Evolutionary conservation across 1,284 basidiomycete species (phyloP).

Genomic region (Puccinia horiana): DNA sequence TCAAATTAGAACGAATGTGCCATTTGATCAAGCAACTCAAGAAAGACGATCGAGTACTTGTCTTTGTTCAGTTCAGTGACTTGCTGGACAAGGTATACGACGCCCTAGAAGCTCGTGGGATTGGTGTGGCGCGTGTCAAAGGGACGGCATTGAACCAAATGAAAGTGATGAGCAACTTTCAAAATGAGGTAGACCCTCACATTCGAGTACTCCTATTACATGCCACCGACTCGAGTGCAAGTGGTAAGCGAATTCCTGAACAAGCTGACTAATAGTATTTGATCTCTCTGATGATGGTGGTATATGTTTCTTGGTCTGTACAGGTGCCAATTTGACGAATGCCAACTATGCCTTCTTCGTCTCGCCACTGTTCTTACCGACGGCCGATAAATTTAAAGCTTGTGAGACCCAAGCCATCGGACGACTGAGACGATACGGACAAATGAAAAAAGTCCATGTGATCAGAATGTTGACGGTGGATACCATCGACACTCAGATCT

Average conservation of each 20-base stretch:
- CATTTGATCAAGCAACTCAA: constrained; percentile 77
- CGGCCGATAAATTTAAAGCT: constrained; percentile 76
- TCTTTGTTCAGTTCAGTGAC: constrained; percentile 93
- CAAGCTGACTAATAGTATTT: not conserved
- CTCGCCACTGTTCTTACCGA: constrained; percentile 76
- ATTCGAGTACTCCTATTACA: constrained; percentile 79
- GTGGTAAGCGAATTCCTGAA: constrained; percentile 65
- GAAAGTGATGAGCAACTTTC: constrained; percentile 61
- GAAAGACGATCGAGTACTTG: constrained; percentile 75
- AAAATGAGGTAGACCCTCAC: constrained; percentile 48
- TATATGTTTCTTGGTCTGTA: constrained; percentile 5
- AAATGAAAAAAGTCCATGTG: constrained; percentile 75
- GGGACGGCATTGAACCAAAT: constrained; percentile 68
- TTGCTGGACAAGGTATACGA: constrained; percentile 85
- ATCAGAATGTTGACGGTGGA: constrained; percentile 77
- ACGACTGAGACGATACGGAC: constrained; percentile 80
- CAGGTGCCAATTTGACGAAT: constrained; percentile 72
- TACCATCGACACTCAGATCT: constrained; percentile 83
- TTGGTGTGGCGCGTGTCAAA: constrained; percentile 77
- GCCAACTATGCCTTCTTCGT: constrained; percentile 95
- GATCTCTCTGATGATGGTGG: not conserved
- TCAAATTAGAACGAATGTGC: constrained; percentile 82
- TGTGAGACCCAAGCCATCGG: constrained; percentile 88
- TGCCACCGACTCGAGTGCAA: constrained; percentile 89
- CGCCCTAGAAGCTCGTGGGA: constrained; percentile 71